Conservation (phyloP, 2,329 filamentous ascomycete genomes). For the Exophiala aquamarina region DNA sequence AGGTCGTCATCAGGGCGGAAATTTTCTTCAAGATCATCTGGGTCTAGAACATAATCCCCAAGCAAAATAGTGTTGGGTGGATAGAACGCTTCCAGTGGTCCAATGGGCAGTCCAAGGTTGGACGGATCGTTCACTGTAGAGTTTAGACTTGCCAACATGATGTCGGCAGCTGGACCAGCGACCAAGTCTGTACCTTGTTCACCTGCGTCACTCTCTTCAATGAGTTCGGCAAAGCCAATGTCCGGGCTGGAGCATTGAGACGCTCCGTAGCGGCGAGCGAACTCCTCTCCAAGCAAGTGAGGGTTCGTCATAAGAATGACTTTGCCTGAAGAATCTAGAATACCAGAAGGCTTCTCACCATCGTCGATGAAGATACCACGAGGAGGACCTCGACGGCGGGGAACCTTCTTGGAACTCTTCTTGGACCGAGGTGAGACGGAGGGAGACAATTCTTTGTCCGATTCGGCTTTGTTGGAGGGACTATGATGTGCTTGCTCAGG, state of each 20-base stretch:
- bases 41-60: slow-evolving; percentile 40
- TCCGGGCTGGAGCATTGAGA: slow-evolving; percentile 26
- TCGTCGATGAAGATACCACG: slow-evolving; percentile 50
- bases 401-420: slow-evolving; percentile 38
- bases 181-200: slow-evolving; percentile 17
- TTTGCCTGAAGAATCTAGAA: slow-evolving; percentile 49
- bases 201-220: slow-evolving; percentile 46
- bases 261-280: slow-evolving; percentile 38
- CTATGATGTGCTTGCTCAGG: slow-evolving; percentile 57
- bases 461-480: slow-evolving; percentile 54
- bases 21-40: slow-evolving; percentile 61
- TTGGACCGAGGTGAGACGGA: slow-evolving; percentile 12
- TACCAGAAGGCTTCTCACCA: slow-evolving; percentile 47
- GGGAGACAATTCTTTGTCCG: slow-evolving; percentile 11
- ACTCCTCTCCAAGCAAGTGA: slow-evolving; percentile 30
- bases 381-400: slow-evolving; percentile 45
- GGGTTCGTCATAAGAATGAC: slow-evolving; percentile 50
- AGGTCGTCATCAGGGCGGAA: slow-evolving; percentile 59
- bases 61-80: slow-evolving; percentile 50
- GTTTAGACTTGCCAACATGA: slow-evolving; percentile 74
- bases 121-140: slow-evolving; percentile 46
- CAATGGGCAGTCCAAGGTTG: slow-evolving; percentile 60
- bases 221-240: slow-evolving; percentile 26
- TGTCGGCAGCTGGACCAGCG: slow-evolving; percentile 58
- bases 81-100: slow-evolving; percentile 74